Evolutionary conservation across 352 stramenopile genomes (phyloP).

Genomic region (Pythium aristosporum): DNA sequence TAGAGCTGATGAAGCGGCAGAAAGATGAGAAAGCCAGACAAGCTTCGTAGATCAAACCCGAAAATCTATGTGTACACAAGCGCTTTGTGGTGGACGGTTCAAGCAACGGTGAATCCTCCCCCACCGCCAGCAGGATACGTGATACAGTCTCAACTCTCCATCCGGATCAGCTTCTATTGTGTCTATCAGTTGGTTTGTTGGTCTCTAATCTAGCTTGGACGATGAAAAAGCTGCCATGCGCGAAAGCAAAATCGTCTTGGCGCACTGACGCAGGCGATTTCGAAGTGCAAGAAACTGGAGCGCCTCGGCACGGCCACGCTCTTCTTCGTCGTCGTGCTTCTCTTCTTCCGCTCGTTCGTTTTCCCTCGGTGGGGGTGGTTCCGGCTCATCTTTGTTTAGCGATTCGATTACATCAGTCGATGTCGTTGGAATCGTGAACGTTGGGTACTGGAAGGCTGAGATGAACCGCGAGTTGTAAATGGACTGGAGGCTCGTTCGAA

Average conservation of each 20-base stretch:
- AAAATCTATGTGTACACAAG: background rate
- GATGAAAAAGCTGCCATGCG: constrained; percentile 9
- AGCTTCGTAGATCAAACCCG: background rate
- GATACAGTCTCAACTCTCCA: background rate
- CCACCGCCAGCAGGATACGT: background rate
- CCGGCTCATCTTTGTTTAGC: constrained; percentile 19
- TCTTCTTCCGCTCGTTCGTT: constrained; percentile 1
- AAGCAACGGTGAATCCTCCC: background rate
- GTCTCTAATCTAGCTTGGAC: constrained; percentile 24
- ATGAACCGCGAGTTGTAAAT: constrained; percentile 20
- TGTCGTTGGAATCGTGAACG: constrained; percentile 6
- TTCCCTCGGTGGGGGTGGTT: background rate
- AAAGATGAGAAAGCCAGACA: constrained; percentile 10
- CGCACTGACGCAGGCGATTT: constrained; percentile 24
- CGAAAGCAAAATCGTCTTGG: constrained; percentile 21
- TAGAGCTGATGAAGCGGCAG: constrained; percentile 20
- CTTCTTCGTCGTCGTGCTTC: constrained; percentile 19
- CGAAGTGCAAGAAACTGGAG: constrained; percentile 26
- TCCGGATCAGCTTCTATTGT: background rate
- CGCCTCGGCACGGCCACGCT: constrained; percentile 19
- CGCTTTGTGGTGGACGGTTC: background rate
- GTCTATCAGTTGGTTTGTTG: background rate
- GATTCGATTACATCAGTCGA: background rate
- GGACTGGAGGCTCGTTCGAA: constrained; percentile 10
- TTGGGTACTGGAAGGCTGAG: constrained; percentile 23